phyloP scores from a whole-genome alignment of 306 rosid species.

The Dryas drummondii region DNA sequence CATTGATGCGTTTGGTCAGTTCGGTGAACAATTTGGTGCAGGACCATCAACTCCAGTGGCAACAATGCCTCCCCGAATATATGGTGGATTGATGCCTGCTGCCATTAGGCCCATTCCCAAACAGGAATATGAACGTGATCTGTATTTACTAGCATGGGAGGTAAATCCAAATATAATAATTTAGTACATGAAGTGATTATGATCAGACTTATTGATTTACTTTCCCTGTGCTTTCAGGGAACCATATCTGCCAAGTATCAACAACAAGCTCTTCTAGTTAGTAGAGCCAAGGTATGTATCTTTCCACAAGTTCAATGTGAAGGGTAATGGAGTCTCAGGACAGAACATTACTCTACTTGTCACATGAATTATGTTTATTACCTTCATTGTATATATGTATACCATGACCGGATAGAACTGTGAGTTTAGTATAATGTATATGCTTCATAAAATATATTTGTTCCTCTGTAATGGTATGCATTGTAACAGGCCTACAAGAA shows the following conservation, averaged over 20 bases:
- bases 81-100: not conserved
- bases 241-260: not conserved
- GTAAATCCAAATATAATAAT: too few species aligned
- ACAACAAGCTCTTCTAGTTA: not conserved
- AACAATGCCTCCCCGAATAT: not conserved
- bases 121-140: not conserved
- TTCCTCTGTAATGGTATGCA: too few species aligned
- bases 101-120: not conserved
- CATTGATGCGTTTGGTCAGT: not conserved
- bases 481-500: not conserved
- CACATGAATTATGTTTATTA: too few species aligned
- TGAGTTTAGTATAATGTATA: too few species aligned
- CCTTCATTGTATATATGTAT: too few species aligned
- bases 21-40: not conserved
- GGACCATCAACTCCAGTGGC: not conserved
- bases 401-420: too few species aligned
- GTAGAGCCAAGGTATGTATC: conserved; percentile 7
- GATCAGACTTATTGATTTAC: not conserved
- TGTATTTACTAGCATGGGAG: not conserved
- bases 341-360: too few species aligned
- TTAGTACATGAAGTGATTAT: not conserved
- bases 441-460: too few species aligned
- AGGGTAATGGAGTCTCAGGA: too few species aligned
- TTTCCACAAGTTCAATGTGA: not conserved
- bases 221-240: not conserved